Evolutionary conservation across 441 rosid species (phyloP), one percentile per base, ranked within the genome.

Genomic region (Gossypium laxum): DNA sequence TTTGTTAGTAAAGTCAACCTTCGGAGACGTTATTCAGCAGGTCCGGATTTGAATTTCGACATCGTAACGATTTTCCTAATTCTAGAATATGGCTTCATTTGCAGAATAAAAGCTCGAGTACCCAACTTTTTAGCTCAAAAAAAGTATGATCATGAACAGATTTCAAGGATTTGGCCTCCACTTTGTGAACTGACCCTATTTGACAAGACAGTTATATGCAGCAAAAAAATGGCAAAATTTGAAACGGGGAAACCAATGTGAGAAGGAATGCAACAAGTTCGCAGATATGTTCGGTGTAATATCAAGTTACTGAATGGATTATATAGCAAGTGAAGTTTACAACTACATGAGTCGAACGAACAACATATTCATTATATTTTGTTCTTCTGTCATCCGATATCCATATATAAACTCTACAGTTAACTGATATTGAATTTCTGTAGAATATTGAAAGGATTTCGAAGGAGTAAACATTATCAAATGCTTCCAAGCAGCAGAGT

Each of bases 401-500:
- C 22, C 55, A 18, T 38, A 71, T 32, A 69, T 30, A 15, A 74
- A 48, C 56, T 78, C 79, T 72, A 82, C 43, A 63, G 11, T 70
- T 56, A 71, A 61, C 80, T 75, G 67, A 18, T 70, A 72, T 75
- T 72, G 72, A 59, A 67, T 60, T 78, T 51, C 61, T 72, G 67
- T 57, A 26, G 71, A 51, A 56, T 7, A 50, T 45, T 22, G 18
- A 60, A 60, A 41, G 51, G 11, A 32, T 71, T 47, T 75, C 63
- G 54, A 60, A 59, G 47, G 28, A 67, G 6, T 18, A 21, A 18
- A 41, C 32, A 70, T 21, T 54, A 60, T 52, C 34, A n/a, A 52
- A 77, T 24, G 17, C 68, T 69, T 43, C 69, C 55, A 17, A 68
- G 52, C 58, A 69, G 67, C 6, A 6, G 54, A 43, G 41, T 56